Evolutionary conservation across 768 basidiomycete species (phyloP).

Genomic region (Russula sp.): DNA sequence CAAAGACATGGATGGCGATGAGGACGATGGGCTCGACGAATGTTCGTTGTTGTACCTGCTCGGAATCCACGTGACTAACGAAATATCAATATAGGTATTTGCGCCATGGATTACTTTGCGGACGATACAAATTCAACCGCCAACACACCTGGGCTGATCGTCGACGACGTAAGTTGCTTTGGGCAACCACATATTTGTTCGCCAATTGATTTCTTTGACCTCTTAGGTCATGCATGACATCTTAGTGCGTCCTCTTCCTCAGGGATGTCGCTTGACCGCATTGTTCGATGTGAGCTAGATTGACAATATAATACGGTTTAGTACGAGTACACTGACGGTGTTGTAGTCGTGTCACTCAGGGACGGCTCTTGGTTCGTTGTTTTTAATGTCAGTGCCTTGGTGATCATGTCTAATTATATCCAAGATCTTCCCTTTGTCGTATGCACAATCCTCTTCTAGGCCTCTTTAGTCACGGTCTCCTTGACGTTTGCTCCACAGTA

Average conservation of each 20-base stretch:
- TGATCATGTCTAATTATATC: neutral
- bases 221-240: neutral
- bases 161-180: slow-evolving; percentile 4
- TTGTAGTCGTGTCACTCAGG: slow-evolving; percentile 11
- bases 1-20: slow-evolving; percentile 1
- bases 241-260: slow-evolving; percentile 5
- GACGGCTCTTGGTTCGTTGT: slow-evolving; percentile 6
- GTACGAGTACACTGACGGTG: neutral
- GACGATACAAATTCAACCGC: neutral
- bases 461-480: neutral
- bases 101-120: neutral
- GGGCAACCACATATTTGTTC: neutral
- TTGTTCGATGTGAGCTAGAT: slow-evolving; percentile 12
- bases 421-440: slow-evolving; percentile 12
- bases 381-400: neutral
- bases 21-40: neutral
- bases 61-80: neutral
- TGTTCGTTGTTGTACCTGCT: neutral
- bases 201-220: neutral
- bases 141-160: slow-evolving; percentile 2
- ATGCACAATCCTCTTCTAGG: neutral
- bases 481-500: slow-evolving; percentile 10
- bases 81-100: slow-evolving; percentile 3
- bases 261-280: slow-evolving; percentile 7
- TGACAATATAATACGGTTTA: too few relatives aligned